These are phyloP conservation scores for Waltergamsia citrina DNA, from an alignment of 2,329 filamentous ascomycete genomes.

Conservation along the genomic window DNA sequence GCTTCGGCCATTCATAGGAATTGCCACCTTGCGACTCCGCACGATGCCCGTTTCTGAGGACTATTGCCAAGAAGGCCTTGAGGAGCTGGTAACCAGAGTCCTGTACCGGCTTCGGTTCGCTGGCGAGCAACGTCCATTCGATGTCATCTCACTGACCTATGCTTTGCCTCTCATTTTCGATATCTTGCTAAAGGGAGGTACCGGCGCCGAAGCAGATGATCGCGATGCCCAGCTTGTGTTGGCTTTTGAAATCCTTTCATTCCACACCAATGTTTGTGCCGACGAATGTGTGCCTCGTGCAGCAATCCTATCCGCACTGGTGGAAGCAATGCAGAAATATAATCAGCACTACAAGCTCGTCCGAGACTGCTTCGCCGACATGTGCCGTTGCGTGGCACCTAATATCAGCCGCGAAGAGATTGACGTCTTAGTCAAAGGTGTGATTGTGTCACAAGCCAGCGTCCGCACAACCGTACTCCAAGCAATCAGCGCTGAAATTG, in stretches of 20 bases:
- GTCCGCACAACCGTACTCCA: slow-evolving; percentile 82
- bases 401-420: slow-evolving; percentile 71
- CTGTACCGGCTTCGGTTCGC: slow-evolving; percentile 85
- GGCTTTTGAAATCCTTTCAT: slow-evolving; percentile 78
- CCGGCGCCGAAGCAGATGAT: slow-evolving; percentile 65
- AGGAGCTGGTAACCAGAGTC: slow-evolving; percentile 76
- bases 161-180: slow-evolving; percentile 73
- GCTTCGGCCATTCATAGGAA: slow-evolving; percentile 73
- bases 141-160: slow-evolving; percentile 80
- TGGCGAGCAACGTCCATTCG: slow-evolving; percentile 89
- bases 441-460: slow-evolving; percentile 67
- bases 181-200: slow-evolving; percentile 69
- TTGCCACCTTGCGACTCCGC: slow-evolving; percentile 75
- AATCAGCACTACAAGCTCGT: slow-evolving; percentile 90
- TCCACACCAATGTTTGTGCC: slow-evolving; percentile 73
- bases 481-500: slow-evolving; percentile 82
- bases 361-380: slow-evolving; percentile 83
- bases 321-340: slow-evolving; percentile 78
- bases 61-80: slow-evolving; percentile 70
- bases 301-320: slow-evolving; percentile 61
- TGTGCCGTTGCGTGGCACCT: slow-evolving; percentile 74
- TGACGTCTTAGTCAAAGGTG: slow-evolving; percentile 63
- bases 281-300: slow-evolving; percentile 69
- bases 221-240: slow-evolving; percentile 84
- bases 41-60: slow-evolving; percentile 65